Conservation (phyloP, 768 basidiomycete genomes). For the Punctularia strigosozonata region DNA sequence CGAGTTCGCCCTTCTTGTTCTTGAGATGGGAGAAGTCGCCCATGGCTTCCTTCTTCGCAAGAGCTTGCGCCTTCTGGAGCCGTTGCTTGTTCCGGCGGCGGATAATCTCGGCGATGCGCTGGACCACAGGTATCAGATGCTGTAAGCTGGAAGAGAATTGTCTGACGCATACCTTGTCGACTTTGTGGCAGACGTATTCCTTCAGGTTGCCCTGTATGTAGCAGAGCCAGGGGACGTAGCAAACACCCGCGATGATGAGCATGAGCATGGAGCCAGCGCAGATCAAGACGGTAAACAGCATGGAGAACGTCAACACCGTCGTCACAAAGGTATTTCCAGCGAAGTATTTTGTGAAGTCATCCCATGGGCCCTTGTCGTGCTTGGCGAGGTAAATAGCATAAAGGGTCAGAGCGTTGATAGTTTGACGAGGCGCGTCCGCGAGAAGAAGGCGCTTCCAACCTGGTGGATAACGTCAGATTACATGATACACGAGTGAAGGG, state of each 20-base stretch:
- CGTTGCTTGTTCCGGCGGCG: constrained; percentile 86
- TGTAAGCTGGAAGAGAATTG: constrained; percentile 6
- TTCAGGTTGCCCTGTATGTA: constrained; percentile 97
- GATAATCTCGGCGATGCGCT: constrained; percentile 92
- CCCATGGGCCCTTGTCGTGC: constrained; percentile 41
- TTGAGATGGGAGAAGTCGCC: constrained; percentile 87
- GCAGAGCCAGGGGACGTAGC: constrained; percentile 88
- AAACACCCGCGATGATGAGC: constrained; percentile 72
- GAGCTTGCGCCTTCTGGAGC: constrained; percentile 62
- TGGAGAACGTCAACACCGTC: constrained; percentile 75
- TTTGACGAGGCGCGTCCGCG: constrained; percentile 94
- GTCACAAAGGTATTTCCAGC: constrained; percentile 55
- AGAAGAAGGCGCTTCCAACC: constrained; percentile 83
- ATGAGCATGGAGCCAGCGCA: constrained; percentile 78
- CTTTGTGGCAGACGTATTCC: constrained; percentile 98
- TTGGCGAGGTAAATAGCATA: constrained; percentile 77
- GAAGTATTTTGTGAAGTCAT: constrained; percentile 71
- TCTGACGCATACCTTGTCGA: constrained; percentile 67
- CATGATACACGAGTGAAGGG: neutral
- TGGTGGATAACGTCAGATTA: constrained; percentile 15
- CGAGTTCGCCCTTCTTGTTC: constrained; percentile 83
- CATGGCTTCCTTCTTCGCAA: constrained; percentile 84
- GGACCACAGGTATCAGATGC: constrained; percentile 3
- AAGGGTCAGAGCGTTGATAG: constrained; percentile 94
- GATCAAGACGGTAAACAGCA: constrained; percentile 82